Conservation (phyloP, 192 early-diverging fungal species). For the Rhizoclosmatium sp. region DNA sequence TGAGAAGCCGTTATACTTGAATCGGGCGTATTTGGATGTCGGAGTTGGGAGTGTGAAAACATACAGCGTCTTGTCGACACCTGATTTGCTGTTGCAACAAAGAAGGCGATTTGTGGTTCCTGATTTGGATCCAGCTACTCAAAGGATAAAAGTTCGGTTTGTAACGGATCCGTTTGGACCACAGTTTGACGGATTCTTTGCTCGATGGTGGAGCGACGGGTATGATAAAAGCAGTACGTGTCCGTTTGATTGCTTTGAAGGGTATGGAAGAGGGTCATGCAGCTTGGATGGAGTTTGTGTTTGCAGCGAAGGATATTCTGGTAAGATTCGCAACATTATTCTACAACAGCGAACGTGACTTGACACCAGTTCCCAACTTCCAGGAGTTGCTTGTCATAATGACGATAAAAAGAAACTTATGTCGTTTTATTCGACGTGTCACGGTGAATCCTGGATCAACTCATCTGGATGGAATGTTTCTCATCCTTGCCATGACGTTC, state of each 20-base stretch:
- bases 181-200: slow-evolving; percentile 30
- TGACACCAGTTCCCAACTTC: not conserved
- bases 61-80: not conserved
- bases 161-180: slow-evolving; percentile 20
- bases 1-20: slow-evolving; percentile 6
- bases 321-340: not conserved
- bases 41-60: not conserved
- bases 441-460: slow-evolving; percentile 7
- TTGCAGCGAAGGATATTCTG: slow-evolving; percentile 17
- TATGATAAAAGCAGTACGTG: not conserved
- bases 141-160: slow-evolving; percentile 16
- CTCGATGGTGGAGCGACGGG: not conserved
- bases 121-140: not conserved
- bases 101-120: slow-evolving; percentile 1
- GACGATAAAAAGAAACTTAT: not conserved
- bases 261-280: slow-evolving; percentile 15
- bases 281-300: slow-evolving; percentile 28
- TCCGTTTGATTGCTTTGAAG: slow-evolving; percentile 10
- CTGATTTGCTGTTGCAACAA: not conserved
- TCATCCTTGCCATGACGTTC: not conserved
- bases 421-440: slow-evolving; percentile 6
- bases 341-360: not conserved
- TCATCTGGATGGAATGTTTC: not conserved
- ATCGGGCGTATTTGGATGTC: not conserved
- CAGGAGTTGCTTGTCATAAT: slow-evolving; percentile 31